Base-by-base conservation (phyloP, 1,284 basidiomycete species). In the Fomes fomentarius region DNA sequence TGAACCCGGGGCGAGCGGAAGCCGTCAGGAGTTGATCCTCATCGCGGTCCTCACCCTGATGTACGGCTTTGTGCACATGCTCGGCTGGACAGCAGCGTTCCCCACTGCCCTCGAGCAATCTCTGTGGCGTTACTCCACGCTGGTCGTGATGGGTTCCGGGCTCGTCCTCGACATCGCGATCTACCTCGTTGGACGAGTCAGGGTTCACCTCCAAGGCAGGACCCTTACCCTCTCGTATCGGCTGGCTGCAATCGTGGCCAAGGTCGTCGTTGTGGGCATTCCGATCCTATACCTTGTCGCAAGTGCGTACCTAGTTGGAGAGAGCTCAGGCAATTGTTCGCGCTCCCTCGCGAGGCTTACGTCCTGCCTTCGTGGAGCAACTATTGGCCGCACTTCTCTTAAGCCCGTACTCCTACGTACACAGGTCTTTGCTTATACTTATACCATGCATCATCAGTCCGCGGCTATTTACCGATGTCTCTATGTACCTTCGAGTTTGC, bases 1-100 rank as follows among this genome's bases (percentile, higher is more conserved):
- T 4, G 42, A 6, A 2, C n/a, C n/a, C n/a, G n/a, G n/a, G n/a
- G n/a, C n/a, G n/a, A n/a, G n/a, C n/a, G n/a, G n/a, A n/a, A n/a
- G n/a, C n/a, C n/a, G n/a, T n/a, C n/a, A n/a, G n/a, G n/a, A n/a
- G n/a, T n/a, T n/a, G n/a, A 44, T 31, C 17, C 21, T 22, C 9
- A 19, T 24, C 22, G 28, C 28, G 28, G 14, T 38, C 10, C 30
- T 53, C n/a, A 22, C 45, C 12, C 30, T 34, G n/a, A 21, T 34
- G 21, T 58, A 54, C 31, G 56, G 51, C 21, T 10, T 47, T 6
- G 42, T 48, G 2, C 56, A 54, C 22, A 28, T 58, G n/a, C 7
- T 47, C 15, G 52, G 39, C 12, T 47, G 42, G 38, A 47, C 31
- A 19, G 44, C 43, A 10, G 2, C 21, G 9, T 58, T 58, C 33